Percentiles rank a stretch among this genome's conserved stretches.
phyloP scores from a whole-genome alignment of 352 stramenopile species.

The Saprolegnia parasitica region DNA sequence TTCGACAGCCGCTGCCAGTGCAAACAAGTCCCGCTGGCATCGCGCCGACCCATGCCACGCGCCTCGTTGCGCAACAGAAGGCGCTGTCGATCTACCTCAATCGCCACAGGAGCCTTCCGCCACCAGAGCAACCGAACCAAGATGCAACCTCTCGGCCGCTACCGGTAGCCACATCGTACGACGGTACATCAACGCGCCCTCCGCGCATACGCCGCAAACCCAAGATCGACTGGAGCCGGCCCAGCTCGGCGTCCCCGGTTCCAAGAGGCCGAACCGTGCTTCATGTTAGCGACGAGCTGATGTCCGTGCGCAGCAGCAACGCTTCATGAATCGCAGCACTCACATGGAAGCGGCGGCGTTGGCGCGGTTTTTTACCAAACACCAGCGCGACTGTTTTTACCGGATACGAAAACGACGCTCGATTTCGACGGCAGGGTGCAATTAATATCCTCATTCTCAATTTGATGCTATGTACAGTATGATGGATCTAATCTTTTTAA shows the following conservation, averaged over 20 bases:
- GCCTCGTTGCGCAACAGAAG: background rate
- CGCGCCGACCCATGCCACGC: background rate
- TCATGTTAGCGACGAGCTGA: too few species aligned
- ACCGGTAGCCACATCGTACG: background rate
- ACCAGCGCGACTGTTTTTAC: background rate
- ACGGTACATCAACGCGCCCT: background rate
- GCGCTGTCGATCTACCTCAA: background rate
- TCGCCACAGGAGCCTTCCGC: background rate
- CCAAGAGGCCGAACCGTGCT: background rate
- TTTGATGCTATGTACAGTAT: too few species aligned
- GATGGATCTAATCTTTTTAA: background rate
- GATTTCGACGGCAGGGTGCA: background rate
- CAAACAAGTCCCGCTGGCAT: background rate
- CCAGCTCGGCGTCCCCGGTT: too few species aligned
- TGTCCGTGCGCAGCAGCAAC: too few species aligned
- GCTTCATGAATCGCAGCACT: too few species aligned
- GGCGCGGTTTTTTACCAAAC: too few species aligned
- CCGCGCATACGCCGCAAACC: background rate
- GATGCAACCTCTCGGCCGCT: background rate
- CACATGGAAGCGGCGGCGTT: too few species aligned
- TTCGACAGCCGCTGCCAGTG: background rate
- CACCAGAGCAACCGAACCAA: background rate
- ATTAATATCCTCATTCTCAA: too few species aligned
- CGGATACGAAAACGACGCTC: background rate
- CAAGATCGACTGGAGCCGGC: background rate